phyloP scores from a whole-genome alignment of 2,329 filamentous ascomycete species.

The Amauroascus verrucosus region DNA sequence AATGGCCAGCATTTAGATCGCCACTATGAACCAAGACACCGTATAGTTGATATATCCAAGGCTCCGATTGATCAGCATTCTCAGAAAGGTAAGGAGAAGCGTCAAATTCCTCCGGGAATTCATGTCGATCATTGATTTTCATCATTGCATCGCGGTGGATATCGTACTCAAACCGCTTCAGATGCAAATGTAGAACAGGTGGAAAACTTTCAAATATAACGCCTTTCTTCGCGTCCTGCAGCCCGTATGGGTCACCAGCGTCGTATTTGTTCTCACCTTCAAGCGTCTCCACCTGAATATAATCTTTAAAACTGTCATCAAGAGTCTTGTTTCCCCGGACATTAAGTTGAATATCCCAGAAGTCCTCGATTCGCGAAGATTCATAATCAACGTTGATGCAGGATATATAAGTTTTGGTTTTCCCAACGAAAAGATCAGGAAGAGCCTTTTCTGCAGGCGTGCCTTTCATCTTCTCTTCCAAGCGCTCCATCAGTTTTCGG shows the following conservation, averaged over 20 bases:
- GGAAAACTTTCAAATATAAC: conserved; percentile 67
- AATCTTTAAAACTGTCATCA: conserved; percentile 90
- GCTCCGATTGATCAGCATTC: conserved; percentile 74
- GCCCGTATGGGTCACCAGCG: conserved; percentile 75
- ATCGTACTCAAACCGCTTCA: conserved; percentile 89
- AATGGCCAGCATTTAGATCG: conserved; percentile 93
- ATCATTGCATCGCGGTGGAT: conserved; percentile 94
- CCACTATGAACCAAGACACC: conserved; percentile 94
- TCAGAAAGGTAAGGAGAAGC: conserved; percentile 78
- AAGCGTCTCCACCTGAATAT: conserved; percentile 91
- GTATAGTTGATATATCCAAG: conserved; percentile 86
- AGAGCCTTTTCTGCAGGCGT: conserved; percentile 83
- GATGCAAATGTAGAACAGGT: conserved; percentile 18
- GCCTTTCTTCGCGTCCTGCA: conserved; percentile 95
- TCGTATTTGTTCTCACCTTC: conserved; percentile 98
- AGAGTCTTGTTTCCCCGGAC: conserved; percentile 88
- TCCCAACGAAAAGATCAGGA: conserved; percentile 85
- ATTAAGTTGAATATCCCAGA: conserved; percentile 98
- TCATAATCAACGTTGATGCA: conserved; percentile 99
- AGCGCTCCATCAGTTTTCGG: conserved; percentile 89
- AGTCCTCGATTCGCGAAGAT: conserved; percentile 89
- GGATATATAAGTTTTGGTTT: conserved; percentile 96
- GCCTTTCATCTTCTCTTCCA: conserved; percentile 97
- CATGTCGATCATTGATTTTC: conserved; percentile 60
- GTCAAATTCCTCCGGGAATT: conserved; percentile 42